phyloP scores from a whole-genome alignment of 352 stramenopile species.

The Globisporangium canariense region DNA sequence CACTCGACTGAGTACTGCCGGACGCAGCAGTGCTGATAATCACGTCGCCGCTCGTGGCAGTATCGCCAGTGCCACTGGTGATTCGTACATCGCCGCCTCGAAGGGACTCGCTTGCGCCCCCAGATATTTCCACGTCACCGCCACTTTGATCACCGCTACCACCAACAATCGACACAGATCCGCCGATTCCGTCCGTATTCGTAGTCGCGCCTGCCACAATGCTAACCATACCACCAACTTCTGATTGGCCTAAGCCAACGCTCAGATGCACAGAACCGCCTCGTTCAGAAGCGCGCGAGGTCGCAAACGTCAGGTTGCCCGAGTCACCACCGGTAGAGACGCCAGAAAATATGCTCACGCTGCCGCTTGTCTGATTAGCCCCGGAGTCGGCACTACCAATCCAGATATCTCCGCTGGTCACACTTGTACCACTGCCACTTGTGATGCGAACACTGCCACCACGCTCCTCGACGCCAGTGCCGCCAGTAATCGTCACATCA shows the following conservation, averaged over 20 bases:
- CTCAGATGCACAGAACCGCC: slow-evolving; percentile 22
- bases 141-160: slow-evolving; percentile 17
- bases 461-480: slow-evolving; percentile 18
- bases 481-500: slow-evolving; percentile 23
- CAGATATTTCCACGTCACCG: slow-evolving; percentile 24
- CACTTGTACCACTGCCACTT: slow-evolving; percentile 20
- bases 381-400: slow-evolving; percentile 18
- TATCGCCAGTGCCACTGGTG: slow-evolving; percentile 4
- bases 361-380: slow-evolving; percentile 19
- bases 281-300: slow-evolving; percentile 14
- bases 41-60: slow-evolving; percentile 8
- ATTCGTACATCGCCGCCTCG: slow-evolving; percentile 12
- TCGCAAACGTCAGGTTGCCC: slow-evolving; percentile 21
- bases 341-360: slow-evolving; percentile 24
- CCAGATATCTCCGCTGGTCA: slow-evolving; percentile 20
- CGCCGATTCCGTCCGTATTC: slow-evolving; percentile 17
- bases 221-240: slow-evolving; percentile 15
- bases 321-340: slow-evolving; percentile 16
- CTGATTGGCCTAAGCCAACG: slow-evolving; percentile 21
- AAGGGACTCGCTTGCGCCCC: slow-evolving; percentile 11
- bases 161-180: slow-evolving; percentile 21
- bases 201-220: slow-evolving; percentile 19
- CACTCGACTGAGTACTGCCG: background rate
- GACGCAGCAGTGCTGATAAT: slow-evolving; percentile 7
- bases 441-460: slow-evolving; percentile 25